Base-by-base conservation (phyloP, 305 asterid genomes). In the Fraxinus platypoda region DNA sequence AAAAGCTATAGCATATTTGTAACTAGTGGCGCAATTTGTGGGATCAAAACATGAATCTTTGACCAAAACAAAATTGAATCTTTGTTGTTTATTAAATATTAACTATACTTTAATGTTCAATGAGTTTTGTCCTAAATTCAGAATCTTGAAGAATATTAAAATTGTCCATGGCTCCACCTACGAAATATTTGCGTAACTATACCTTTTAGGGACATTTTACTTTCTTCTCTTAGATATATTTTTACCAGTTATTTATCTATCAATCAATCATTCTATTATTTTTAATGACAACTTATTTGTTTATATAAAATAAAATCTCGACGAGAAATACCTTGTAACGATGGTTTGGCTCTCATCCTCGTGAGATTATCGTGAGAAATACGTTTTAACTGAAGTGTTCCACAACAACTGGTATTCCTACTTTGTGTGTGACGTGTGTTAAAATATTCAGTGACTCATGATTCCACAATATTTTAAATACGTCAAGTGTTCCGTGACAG, bases 21-120 rank as follows among this genome's bases (percentile, higher is more conserved):
- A n/a, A 25, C 2, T 21, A 21, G 11, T 19, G 43, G 33, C n/a
- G 38, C 52, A 30, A 37, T 3, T 41, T 41, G 35, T 75, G 84
- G 70, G 52, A 76, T 75, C 70, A 26, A 37, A 3, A 3, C 4
- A 12, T 68, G 81, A 82, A 82, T 82, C 81, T 82, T 82, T 77
- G 85, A 52, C 82, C 78, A 49, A 49, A 77, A 17, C 38, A 74
- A 54, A 52, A 57, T n/a, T 6, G 11, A 57, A n/a, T 57, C 66
- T n/a, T 6, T 1, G 23, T 57, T 6, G 26, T 41, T 2, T 2
- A 41, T 11, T 11, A 2, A 8, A 28, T 2, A 1, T n/a, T n/a
- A n/a, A n/a, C 46, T 8, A 41, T 41, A 11, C 66, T 57, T 19
- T 57, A n/a, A 57, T 19, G 26, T 6, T 54, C 3, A 54, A 54